phyloP scores from a whole-genome alignment of 2,329 filamentous ascomycete species.

The Claviceps purpurea region DNA sequence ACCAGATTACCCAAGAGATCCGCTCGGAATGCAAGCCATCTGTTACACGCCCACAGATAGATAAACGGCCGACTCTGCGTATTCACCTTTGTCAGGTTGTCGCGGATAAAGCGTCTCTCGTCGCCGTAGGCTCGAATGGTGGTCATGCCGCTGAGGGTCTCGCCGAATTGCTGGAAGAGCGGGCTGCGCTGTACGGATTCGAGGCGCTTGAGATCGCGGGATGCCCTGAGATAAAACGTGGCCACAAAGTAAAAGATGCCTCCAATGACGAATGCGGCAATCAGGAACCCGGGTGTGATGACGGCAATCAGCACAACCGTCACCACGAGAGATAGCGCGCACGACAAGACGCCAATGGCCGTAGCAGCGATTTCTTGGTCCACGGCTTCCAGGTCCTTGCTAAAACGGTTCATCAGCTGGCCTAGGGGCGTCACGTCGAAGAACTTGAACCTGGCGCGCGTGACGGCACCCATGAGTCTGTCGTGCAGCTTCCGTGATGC shows the following conservation, averaged over 20 bases:
- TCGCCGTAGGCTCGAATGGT: conserved; percentile 96
- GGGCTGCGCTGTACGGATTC: conserved; percentile 92
- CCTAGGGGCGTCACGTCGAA: conserved; percentile 94
- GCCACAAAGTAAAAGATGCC: conserved; percentile 72
- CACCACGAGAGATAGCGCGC: conserved; percentile 55
- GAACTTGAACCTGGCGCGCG: conserved; percentile 89
- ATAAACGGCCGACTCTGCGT: conserved; percentile 87
- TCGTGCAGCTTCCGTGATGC: conserved; percentile 79
- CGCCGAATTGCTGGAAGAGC: conserved; percentile 94
- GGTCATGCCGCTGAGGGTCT: conserved; percentile 86
- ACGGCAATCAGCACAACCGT: conserved; percentile 77
- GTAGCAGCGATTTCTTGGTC: conserved; percentile 93
- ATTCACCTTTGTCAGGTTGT: conserved; percentile 82
- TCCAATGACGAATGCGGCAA: conserved; percentile 76
- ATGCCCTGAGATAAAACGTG: conserved; percentile 78
- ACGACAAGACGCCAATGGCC: conserved; percentile 63
- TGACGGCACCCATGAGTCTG: conserved; percentile 62
- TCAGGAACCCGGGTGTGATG: conserved; percentile 82
- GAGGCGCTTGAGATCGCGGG: conserved; percentile 87
- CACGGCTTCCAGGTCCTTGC: conserved; percentile 87
- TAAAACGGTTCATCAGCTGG: conserved; percentile 96
- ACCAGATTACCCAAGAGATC: conserved; percentile 85
- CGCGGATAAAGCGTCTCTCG: conserved; percentile 81
- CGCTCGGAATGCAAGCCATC: conserved; percentile 89
- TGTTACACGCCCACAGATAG: conserved; percentile 90